Conservation (phyloP, 345 rosid genomes). For the Orychophragmus violaceus region DNA sequence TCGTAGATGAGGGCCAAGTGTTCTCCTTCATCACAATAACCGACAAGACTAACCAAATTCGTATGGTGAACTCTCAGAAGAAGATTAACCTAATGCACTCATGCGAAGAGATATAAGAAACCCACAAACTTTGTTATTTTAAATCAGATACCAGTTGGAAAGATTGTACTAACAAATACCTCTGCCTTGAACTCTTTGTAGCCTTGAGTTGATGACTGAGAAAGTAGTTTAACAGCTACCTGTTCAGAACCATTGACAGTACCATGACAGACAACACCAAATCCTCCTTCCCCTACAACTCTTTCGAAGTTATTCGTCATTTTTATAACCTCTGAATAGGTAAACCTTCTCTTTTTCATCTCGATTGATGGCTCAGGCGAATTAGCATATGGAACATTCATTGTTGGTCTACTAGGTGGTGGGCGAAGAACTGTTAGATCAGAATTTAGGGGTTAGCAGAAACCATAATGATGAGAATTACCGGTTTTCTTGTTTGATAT, state of each 20-base stretch:
- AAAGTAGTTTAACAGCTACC: conserved; percentile 48
- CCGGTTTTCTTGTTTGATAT: no score
- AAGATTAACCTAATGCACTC: conserved; percentile 31
- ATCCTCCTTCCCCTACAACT: conserved; percentile 42
- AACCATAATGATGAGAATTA: no score
- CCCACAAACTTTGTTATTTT: no score
- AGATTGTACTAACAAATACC: no score
- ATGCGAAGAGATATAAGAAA: not conserved
- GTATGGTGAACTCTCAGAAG: conserved; percentile 20
- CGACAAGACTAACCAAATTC: conserved; percentile 36
- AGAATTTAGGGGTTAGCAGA: no score
- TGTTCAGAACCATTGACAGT: conserved; percentile 20
- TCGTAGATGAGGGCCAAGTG: conserved; percentile 42
- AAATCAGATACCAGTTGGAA: no score
- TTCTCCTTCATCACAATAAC: conserved; percentile 38
- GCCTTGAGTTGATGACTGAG: conserved; percentile 28
- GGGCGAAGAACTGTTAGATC: not conserved
- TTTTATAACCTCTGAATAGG: not conserved
- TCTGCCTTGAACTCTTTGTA: conserved; percentile 16
- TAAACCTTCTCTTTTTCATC: not conserved
- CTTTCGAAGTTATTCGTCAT: conserved; percentile 35
- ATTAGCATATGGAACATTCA: not conserved
- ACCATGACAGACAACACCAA: conserved; percentile 40
- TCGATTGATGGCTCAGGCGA: not conserved
- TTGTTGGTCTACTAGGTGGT: not conserved